These are phyloP conservation scores for Eucalyptus erythrocorys DNA, from an alignment of 345 rosid genomes.

Conservation along the genomic window DNA sequence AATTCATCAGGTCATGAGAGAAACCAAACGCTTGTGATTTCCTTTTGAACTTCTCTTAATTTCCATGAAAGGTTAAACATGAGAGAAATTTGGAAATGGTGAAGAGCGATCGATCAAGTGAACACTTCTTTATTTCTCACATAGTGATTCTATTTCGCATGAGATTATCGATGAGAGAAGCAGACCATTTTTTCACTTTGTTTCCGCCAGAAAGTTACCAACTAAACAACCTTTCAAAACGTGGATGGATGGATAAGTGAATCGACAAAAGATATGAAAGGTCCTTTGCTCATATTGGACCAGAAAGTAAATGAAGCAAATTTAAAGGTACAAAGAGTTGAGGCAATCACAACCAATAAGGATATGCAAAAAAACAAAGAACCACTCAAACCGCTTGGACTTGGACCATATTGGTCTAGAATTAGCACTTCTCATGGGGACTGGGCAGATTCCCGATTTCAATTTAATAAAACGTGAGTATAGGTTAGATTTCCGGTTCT, in stretches of 20 bases:
- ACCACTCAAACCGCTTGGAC: accelerated
- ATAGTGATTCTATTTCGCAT: background rate
- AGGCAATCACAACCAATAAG: background rate
- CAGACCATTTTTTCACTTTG: background rate
- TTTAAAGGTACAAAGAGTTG: too few species aligned
- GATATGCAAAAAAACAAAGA: too few species aligned
- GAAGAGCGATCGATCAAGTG: background rate
- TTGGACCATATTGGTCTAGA: background rate
- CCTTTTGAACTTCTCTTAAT: background rate
- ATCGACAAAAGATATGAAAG: background rate
- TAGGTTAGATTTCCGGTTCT: too few species aligned
- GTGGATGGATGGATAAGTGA: background rate
- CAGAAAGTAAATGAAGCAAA: too few species aligned
- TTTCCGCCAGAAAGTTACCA: background rate
- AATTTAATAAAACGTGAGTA: background rate
- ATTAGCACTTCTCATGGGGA: background rate
- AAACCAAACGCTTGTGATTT: background rate
- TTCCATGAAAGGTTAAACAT: background rate
- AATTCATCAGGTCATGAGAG: background rate
- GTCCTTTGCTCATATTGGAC: background rate
- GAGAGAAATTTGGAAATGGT: background rate
- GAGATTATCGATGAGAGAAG: background rate
- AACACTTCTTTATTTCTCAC: background rate
- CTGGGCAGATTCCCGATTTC: accelerated
- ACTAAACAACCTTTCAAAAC: background rate